Evolutionary conservation across 805 yeast species (phyloP), one percentile per base, ranked within the genome.

Genomic region (Wilhelminamyces savonicus): DNA sequence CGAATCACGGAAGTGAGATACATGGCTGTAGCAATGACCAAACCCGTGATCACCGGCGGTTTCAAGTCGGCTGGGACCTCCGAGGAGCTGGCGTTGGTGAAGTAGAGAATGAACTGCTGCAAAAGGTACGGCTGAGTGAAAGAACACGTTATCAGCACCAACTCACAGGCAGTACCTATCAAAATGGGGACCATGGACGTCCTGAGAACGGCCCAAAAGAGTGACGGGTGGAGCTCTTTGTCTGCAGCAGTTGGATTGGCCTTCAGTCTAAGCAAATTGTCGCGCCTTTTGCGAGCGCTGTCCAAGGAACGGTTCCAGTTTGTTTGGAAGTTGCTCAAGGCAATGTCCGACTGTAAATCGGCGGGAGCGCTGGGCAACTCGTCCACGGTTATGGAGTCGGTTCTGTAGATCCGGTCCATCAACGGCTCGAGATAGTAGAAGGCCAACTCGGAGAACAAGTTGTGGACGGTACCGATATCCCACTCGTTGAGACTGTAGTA

Each of bases 81-180:
- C 12, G 16, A 27, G 4, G 40, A 16, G n/a, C 32, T 30, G 13
- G 32, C 40, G 18, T 33, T 36, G 13, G 43, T 30, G 30, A 56
- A 52, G 42, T 44, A 56, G 16, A 44, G 30, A 20, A 59, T 53
- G 29, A 59, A 51, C 18, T 36, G 34, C 35, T 48, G 52, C 24
- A 59, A 48, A 15, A 59, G 35, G 37, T 52, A 59, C 4, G 66
- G 63, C 26, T 47, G 49, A 14, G 50, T 28, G 25, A 51, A 37
- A 14, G 45, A 42, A 11, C 42, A 41, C 3, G 38, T 13, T 12
- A 50, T 49, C 29, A 54, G 61, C 16, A 46, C 26, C 14, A 50
- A 18, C 21, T 54, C 53, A 8, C 41, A 39, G 20, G 8, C 6
- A 7, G 8, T 17, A 17, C 19, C 19, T 17, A 8, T 6, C 6